Base-by-base conservation (phyloP, 1,284 basidiomycete genomes). In the Rhodotorula sp. region DNA sequence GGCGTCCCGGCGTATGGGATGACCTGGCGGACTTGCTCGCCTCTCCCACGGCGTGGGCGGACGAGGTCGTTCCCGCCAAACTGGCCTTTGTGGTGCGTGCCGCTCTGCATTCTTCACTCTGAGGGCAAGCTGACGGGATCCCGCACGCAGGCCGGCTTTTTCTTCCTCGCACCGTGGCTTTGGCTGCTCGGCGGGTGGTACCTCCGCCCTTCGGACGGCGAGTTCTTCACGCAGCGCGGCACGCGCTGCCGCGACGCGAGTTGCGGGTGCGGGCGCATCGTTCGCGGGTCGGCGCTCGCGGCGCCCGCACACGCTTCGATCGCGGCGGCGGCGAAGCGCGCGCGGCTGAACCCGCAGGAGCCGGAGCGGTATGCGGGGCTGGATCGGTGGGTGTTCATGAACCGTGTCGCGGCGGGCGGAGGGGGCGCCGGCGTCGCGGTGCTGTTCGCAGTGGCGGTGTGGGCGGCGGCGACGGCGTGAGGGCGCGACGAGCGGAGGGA, bases 111-210 rank as follows among this genome's bases (percentile, higher is more conserved):
- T 32, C 32, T 53, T 34, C 29, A 8, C 5, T 39, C 25, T 46
- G 22, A 21, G 8, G 39, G 48, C 27, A 19, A 32, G 44, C 29
- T 37, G 39, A 32, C 51, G 19, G 12, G 4, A 29, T 36, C n/a
- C 21, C 9, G 21, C n/a, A 4, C 27, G 39, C 54, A 72, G 66
- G 70, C 67, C 12, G 76, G 76, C 22, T 74, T 75, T 64, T 25
- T 76, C 13, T 32, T 62, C 29, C 41, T 75, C 29, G 76, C 74
- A 5, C 76, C 76, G 3, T 77, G 76, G 76, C 70, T 61, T 34
- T 77, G 70, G 70, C 63, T 77, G 54, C 55, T 77, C 39, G 76
- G 74, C 25, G 76, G 76, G n/a, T 77, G 76, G 76, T 77, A 62
- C 58, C 44, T 77, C 15, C 66, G 76, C 19, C 46, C 59, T 9